Evolutionary conservation across 2,329 filamentous ascomycete genomes (phyloP).

Genomic region (Nigrospora osmanthi): DNA sequence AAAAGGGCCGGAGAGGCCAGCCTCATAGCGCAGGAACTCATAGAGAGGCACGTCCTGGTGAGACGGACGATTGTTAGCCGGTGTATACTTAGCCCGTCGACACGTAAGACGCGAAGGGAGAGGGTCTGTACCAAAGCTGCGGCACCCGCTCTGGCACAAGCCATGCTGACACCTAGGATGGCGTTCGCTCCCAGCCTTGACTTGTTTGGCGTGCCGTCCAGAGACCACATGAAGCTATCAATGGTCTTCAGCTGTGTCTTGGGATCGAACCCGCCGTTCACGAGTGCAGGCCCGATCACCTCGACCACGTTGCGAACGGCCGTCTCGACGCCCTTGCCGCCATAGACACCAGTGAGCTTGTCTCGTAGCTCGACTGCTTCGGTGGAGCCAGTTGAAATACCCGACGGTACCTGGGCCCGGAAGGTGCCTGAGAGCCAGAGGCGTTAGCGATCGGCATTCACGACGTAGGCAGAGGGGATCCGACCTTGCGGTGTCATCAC

Average conservation of each 20-base stretch:
- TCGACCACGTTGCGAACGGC: constrained; percentile 48
- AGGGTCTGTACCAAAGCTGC: constrained; percentile 29
- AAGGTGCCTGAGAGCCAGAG: constrained; percentile 15
- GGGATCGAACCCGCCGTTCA: constrained; percentile 44
- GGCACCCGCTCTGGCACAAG: constrained; percentile 48
- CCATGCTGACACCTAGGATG: constrained; percentile 53
- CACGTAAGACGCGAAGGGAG: too few species aligned
- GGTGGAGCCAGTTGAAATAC: constrained; percentile 22
- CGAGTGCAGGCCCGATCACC: constrained; percentile 43
- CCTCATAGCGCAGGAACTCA: constrained; percentile 46
- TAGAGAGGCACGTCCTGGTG: constrained; percentile 41
- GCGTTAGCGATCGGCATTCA: background rate
- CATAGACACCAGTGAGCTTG: constrained; percentile 42
- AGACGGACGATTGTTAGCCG: too few species aligned
- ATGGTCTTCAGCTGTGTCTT: constrained; percentile 43
- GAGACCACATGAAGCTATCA: constrained; percentile 42
- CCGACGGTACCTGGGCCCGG: constrained; percentile 22
- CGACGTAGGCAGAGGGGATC: background rate
- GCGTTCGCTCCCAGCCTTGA: constrained; percentile 51
- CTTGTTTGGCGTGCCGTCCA: constrained; percentile 53
- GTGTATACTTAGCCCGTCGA: too few species aligned
- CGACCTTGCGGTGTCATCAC: constrained; percentile 17
- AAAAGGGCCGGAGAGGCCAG: constrained; percentile 43
- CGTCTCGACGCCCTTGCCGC: constrained; percentile 46
- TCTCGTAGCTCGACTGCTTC: constrained; percentile 31